phyloP scores from a whole-genome alignment of 2,329 filamentous ascomycete genomes.

The Pezicula rhizophila region DNA sequence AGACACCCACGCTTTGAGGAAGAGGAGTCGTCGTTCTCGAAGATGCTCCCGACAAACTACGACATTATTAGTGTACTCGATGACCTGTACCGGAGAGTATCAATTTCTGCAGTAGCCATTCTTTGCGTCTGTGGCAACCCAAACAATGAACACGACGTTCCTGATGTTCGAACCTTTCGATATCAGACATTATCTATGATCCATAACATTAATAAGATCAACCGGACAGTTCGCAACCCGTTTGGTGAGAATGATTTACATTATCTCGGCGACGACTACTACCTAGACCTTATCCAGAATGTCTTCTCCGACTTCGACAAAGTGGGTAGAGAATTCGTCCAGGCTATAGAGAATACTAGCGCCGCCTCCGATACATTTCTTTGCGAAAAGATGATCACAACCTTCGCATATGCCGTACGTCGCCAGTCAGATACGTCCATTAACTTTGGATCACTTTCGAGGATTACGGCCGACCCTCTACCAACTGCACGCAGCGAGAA shows the following conservation, averaged over 20 bases:
- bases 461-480: background rate
- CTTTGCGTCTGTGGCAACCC: background rate
- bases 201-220: background rate
- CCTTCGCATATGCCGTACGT: background rate
- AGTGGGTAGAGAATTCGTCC: background rate
- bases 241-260: background rate
- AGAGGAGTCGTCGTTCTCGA: no score
- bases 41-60: no score
- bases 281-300: background rate
- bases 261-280: background rate
- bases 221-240: background rate
- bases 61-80: background rate
- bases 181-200: background rate
- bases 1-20: no score
- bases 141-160: background rate
- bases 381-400: background rate
- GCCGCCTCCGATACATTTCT: background rate
- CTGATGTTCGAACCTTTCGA: background rate
- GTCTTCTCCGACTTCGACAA: background rate
- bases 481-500: background rate
- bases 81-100: background rate
- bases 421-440: background rate
- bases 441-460: background rate
- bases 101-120: background rate
- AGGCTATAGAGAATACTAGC: background rate